Conservation (phyloP, 2,329 filamentous ascomycete species). For the Colletotrichum musicola region DNA sequence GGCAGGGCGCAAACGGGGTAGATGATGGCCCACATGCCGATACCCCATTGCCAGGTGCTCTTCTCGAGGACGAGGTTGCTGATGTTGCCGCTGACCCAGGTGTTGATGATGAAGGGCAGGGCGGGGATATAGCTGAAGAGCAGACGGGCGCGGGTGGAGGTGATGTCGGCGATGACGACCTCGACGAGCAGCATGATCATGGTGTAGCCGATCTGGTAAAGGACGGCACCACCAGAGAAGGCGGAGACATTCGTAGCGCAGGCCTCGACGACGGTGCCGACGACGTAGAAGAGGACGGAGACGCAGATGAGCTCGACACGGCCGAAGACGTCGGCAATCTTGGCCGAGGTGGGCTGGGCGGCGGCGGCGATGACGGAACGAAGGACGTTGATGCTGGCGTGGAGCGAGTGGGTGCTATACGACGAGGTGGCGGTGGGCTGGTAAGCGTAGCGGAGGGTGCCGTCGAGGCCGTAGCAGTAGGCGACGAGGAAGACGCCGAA, state of each 20-base stretch:
- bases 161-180: conserved; percentile 74
- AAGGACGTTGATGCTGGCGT: conserved; percentile 69
- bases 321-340: conserved; percentile 74
- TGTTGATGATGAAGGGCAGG: conserved; percentile 72
- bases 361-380: conserved; percentile 71
- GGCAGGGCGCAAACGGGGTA: conserved; percentile 67
- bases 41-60: conserved; percentile 72
- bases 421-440: conserved; percentile 66
- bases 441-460: conserved; percentile 66
- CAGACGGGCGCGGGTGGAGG: conserved; percentile 71
- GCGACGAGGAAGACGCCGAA: conserved; percentile 71
- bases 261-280: conserved; percentile 70
- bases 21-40: conserved; percentile 75
- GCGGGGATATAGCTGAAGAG: conserved; percentile 75
- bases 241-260: conserved; percentile 59
- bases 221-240: conserved; percentile 69
- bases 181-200: conserved; percentile 71
- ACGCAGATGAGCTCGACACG: conserved; percentile 69
- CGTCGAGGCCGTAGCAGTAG: conserved; percentile 74
- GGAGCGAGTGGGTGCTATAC: conserved; percentile 65
- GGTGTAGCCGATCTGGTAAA: conserved; percentile 76
- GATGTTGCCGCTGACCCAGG: conserved; percentile 73
- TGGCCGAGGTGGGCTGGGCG: conserved; percentile 68
- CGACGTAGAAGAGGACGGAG: conserved; percentile 71
- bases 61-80: conserved; percentile 59